Evolutionary conservation across 495 filamentous ascomycete species (phyloP), one percentile per base, ranked within the genome.

Genomic region (Xylaria nigripes): DNA sequence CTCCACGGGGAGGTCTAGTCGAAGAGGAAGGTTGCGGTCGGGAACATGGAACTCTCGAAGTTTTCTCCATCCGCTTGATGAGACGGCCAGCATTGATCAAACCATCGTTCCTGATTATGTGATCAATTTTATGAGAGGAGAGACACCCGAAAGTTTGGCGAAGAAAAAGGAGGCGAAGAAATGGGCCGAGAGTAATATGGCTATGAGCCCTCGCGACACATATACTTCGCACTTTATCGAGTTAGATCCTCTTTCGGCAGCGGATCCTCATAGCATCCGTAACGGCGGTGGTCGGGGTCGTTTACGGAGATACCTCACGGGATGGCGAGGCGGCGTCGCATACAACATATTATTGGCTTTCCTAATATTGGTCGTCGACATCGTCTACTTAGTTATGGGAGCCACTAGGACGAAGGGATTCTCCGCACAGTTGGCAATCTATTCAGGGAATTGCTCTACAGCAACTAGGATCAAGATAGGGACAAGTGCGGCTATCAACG

Each of bases 71-170:
- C 53, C 61, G 9, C 49, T 61, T 10, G 61, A 64, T 23, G 64
- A 67, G 34, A 57, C 61, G 3, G 59, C 63, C 38, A 64, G 66
- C 34, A 59, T 73, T 29, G 62, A 69, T 41, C 61, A 61, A 44
- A 66, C 67, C 54, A 51, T 75, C 15, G 65, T 75, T 12, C 74
- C 72, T 6, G 72, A 75, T 49, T 76, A 75, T 47, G 70, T 75
- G 22, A 62, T 70, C 51, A 75, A 70, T 50, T 76, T 70, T 55
- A 64, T 76, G 34, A 65, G 67, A 34, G 68, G 71, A 32, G 71
- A 74, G 57, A 71, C 71, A 15, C 69, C 71, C 3, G 72, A 73
- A 50, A 71, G 67, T 41, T 57, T 70, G 5, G 70, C 73, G 12
- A 60, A 64, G 54, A 68, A 68, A 48, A 70, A 71, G 57, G 68